A percentile compares a stretch with the other conserved stretches of the same genome.
Evolutionary conservation across 164 flowering plant genomes (phyloP).

Genomic region (Vitis amurensis): DNA sequence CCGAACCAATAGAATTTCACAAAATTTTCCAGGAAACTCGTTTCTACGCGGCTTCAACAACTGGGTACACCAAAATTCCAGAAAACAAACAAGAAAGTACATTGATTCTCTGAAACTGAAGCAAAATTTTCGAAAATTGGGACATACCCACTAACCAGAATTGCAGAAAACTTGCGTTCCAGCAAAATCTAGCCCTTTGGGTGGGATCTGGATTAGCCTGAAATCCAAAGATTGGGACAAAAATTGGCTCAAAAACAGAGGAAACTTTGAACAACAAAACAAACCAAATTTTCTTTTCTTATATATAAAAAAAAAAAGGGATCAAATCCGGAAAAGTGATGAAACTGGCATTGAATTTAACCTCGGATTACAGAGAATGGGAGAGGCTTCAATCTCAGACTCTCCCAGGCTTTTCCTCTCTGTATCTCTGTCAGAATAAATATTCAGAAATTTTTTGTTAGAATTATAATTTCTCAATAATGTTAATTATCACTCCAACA

Average conservation of each 20-base stretch:
- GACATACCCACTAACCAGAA: conserved; percentile 3
- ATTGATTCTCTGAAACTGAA: conserved; percentile 9
- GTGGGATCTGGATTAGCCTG: conserved; percentile 2
- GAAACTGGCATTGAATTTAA: not conserved
- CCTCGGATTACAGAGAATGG: not conserved
- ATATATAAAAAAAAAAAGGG: too few relatives aligned
- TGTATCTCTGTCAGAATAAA: not conserved
- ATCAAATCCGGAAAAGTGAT: not conserved
- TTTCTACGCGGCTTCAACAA: not conserved
- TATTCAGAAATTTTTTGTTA: too few relatives aligned
- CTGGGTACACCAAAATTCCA: not conserved
- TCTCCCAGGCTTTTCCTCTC: not conserved
- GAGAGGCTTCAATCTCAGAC: not conserved
- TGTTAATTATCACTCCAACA: too few relatives aligned
- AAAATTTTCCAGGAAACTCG: not conserved
- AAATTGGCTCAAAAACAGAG: not conserved
- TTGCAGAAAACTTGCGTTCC: not conserved
- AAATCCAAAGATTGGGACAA: not conserved
- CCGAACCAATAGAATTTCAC: not conserved
- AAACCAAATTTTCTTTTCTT: too few relatives aligned
- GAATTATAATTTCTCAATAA: too few relatives aligned
- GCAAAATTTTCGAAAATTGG: conserved; percentile 5
- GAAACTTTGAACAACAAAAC: not conserved
- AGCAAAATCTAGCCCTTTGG: not conserved
- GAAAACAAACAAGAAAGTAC: not conserved